Conservation (phyloP, 306 rosid genomes). For the Cucumis hystrix region DNA sequence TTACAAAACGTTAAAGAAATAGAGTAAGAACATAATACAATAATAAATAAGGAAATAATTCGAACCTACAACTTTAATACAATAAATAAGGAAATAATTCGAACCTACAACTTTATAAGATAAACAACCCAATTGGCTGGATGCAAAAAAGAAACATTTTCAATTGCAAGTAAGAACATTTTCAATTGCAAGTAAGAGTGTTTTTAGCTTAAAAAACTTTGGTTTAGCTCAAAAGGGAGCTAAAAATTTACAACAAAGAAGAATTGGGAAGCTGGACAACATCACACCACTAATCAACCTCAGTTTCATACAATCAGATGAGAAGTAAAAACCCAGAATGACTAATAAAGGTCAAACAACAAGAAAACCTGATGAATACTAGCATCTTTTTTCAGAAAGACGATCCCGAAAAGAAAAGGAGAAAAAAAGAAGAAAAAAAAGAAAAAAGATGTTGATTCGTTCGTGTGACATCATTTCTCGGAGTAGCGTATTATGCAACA, state of each 20-base stretch:
- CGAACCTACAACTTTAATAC: background rate
- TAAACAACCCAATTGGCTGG: background rate
- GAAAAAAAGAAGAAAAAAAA: background rate
- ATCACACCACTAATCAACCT: slow-evolving; percentile 27
- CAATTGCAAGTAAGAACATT: background rate
- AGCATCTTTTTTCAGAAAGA: slow-evolving; percentile 16
- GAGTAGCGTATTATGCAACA: slow-evolving; percentile 3
- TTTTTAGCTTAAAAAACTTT: background rate
- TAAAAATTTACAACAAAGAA: background rate
- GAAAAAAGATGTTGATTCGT: slow-evolving; percentile 1
- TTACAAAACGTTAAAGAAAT: too few relatives aligned
- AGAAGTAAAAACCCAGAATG: slow-evolving; percentile 17
- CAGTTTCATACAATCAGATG: slow-evolving; percentile 28
- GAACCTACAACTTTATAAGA: background rate
- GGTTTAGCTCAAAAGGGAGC: background rate
- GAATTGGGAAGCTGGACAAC: slow-evolving; percentile 17
- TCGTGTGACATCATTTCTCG: slow-evolving; percentile 6
- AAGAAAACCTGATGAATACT: slow-evolving; percentile 15
- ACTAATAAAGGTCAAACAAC: slow-evolving; percentile 4
- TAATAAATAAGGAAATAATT: background rate
- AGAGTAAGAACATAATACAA: background rate
- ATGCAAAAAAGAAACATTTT: background rate
- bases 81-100: background rate
- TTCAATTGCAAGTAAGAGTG: background rate
- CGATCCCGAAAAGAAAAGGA: background rate